Percentiles rank a stretch among this genome's conserved stretches.
Evolutionary conservation across 345 rosid genomes (phyloP).

Genomic region (Rubroshorea leprosula): DNA sequence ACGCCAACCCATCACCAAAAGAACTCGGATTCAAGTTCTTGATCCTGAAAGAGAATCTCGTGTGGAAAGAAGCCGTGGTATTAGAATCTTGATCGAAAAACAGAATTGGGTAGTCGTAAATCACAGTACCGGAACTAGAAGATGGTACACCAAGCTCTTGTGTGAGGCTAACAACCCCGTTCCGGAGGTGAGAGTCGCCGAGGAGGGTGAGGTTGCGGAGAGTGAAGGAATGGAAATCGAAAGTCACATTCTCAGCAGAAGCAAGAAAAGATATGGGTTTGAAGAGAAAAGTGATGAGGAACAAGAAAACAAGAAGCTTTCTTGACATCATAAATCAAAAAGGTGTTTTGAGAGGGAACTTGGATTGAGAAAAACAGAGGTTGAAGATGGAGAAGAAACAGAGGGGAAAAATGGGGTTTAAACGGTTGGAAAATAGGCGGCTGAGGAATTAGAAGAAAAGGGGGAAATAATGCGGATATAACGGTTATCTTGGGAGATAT

Average conservation of each 20-base stretch:
- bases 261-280: conserved; percentile 10
- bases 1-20: conserved; percentile 78
- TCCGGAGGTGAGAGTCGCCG: conserved; percentile 77
- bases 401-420: no score
- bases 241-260: conserved; percentile 30
- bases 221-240: conserved; percentile 52
- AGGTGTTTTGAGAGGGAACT: no score
- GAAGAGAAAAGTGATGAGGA: conserved; percentile 30
- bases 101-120: conserved; percentile 62
- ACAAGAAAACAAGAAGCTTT: conserved; percentile 40
- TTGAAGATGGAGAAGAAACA: no score
- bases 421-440: no score
- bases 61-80: conserved; percentile 74
- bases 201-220: conserved; percentile 84
- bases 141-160: conserved; percentile 75
- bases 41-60: conserved; percentile 71
- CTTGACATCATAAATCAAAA: conserved; percentile 32
- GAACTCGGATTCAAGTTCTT: conserved; percentile 50
- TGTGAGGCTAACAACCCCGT: conserved; percentile 81
- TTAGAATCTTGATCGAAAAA: conserved; percentile 68
- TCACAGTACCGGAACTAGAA: conserved; percentile 70
- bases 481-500: no score
- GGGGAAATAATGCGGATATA: no score
- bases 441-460: no score
- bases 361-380: no score